Conservation (phyloP, 805 yeast species). For the Starmerella bombicola region DNA sequence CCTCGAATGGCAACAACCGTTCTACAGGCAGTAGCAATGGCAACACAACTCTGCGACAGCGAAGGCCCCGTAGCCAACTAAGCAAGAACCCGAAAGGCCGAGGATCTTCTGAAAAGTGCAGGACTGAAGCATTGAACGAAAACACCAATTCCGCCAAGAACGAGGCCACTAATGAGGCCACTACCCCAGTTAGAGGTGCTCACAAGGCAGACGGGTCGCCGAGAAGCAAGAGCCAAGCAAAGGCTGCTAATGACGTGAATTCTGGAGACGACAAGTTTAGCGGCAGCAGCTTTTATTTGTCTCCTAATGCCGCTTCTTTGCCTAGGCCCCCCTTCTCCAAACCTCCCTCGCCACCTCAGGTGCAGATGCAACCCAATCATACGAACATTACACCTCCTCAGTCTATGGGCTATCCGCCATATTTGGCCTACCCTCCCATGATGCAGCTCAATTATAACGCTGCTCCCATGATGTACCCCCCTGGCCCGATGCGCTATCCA, state of each 20-base stretch:
- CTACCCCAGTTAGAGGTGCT: neutral
- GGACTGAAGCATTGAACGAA: neutral
- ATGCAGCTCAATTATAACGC: neutral
- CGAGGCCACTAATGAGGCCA: neutral
- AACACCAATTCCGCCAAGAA: neutral
- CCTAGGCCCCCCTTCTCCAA: constrained; percentile 25
- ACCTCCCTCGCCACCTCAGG: constrained; percentile 4
- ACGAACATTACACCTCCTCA: neutral
- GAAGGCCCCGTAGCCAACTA: neutral
- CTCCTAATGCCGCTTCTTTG: constrained; percentile 23
- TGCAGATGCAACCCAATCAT: neutral
- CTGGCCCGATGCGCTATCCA: neutral
- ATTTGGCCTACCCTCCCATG: neutral
- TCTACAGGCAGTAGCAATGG: neutral
- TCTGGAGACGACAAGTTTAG: constrained; percentile 9
- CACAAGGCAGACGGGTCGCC: neutral
- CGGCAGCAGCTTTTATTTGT: constrained; percentile 22
- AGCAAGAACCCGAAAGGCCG: neutral
- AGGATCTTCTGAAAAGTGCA: neutral
- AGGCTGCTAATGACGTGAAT: neutral
- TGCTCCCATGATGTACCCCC: neutral
- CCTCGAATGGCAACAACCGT: no score
- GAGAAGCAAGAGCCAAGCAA: no score
- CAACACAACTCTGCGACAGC: neutral
- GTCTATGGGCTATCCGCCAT: neutral